phyloP scores from a whole-genome alignment of 108 stramenopile genomes.

The Pseudonitzschia delicatissima region DNA sequence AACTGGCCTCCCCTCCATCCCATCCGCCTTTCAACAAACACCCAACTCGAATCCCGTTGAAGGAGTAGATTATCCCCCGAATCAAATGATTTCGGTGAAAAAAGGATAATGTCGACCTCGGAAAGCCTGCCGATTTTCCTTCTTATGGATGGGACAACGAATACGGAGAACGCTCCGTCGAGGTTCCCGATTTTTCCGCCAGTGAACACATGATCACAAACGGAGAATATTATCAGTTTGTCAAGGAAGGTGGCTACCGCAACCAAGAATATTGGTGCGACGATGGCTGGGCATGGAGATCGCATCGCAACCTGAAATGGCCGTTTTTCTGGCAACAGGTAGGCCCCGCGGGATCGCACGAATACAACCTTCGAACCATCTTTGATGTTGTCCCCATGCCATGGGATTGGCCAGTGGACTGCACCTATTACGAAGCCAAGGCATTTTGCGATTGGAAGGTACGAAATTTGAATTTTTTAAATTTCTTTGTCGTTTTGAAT shows the following conservation, averaged over 20 bases:
- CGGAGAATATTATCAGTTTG: slow-evolving; percentile 93
- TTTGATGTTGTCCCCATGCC: slow-evolving; percentile 87
- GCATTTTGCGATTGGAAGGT: slow-evolving; percentile 92
- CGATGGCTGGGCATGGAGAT: slow-evolving; percentile 91
- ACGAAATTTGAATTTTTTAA: slow-evolving; percentile 3
- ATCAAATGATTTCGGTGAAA: slow-evolving; percentile 62
- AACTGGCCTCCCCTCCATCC: slow-evolving; percentile 81
- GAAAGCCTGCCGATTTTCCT: slow-evolving; percentile 86
- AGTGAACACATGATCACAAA: slow-evolving; percentile 90
- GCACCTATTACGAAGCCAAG: slow-evolving; percentile 92
- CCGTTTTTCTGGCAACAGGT: slow-evolving; percentile 88
- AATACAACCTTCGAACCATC: slow-evolving; percentile 84
- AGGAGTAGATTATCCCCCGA: slow-evolving; percentile 63
- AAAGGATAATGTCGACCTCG: slow-evolving; percentile 59
- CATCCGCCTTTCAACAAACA: slow-evolving; percentile 42
- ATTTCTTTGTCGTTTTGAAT: neutral
- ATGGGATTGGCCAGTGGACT: slow-evolving; percentile 94
- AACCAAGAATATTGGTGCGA: slow-evolving; percentile 83
- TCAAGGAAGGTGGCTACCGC: slow-evolving; percentile 88
- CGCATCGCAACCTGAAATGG: slow-evolving; percentile 89
- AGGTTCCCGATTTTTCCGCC: slow-evolving; percentile 79
- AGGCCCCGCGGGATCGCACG: slow-evolving; percentile 86
- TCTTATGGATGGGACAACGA: slow-evolving; percentile 97
- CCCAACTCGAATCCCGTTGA: slow-evolving; percentile 48
- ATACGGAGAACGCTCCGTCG: slow-evolving; percentile 80